Conservation (phyloP, 2,329 filamentous ascomycete genomes). For the Thermoascus crustaceus region DNA sequence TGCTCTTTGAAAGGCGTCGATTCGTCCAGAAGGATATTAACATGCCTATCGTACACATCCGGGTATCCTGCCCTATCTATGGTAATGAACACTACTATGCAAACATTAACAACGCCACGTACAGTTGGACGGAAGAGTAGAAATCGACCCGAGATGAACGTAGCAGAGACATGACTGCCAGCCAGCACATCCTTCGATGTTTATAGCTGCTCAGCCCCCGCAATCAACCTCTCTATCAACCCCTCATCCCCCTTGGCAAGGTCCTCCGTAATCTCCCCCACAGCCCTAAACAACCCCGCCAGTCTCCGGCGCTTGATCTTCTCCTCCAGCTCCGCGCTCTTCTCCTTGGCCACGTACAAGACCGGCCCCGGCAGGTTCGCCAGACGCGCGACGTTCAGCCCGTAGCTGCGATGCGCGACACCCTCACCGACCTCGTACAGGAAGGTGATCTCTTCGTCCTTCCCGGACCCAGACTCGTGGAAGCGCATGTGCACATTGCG, state of each 20-base stretch:
- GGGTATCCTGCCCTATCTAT: too few relatives aligned
- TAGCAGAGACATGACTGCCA: too few relatives aligned
- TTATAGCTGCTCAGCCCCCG: conserved; percentile 25
- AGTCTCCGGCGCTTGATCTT: conserved; percentile 59
- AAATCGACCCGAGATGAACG: too few relatives aligned
- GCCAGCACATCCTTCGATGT: too few relatives aligned
- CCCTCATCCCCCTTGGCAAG: conserved; percentile 11
- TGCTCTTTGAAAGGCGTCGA: too few relatives aligned
- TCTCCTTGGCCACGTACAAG: conserved; percentile 68
- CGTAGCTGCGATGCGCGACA: conserved; percentile 88
- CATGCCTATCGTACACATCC: too few relatives aligned
- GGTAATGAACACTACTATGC: too few relatives aligned
- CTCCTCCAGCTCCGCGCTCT: conserved; percentile 73
- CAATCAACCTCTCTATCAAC: conserved; percentile 24
- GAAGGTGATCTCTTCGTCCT: conserved; percentile 78
- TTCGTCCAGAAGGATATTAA: too few relatives aligned
- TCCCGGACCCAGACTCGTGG: conserved; percentile 45
- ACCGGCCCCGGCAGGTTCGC: conserved; percentile 71
- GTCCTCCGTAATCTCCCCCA: conserved; percentile 21
- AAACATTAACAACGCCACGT: too few relatives aligned
- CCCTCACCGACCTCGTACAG: conserved; percentile 87
- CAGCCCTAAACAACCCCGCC: conserved; percentile 22
- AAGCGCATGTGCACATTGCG: conserved; percentile 95
- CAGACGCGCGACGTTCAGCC: conserved; percentile 81
- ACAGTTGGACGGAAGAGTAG: too few relatives aligned